Evolutionary conservation across 768 basidiomycete species (phyloP).

Genomic region (Leccinum barrowsii): DNA sequence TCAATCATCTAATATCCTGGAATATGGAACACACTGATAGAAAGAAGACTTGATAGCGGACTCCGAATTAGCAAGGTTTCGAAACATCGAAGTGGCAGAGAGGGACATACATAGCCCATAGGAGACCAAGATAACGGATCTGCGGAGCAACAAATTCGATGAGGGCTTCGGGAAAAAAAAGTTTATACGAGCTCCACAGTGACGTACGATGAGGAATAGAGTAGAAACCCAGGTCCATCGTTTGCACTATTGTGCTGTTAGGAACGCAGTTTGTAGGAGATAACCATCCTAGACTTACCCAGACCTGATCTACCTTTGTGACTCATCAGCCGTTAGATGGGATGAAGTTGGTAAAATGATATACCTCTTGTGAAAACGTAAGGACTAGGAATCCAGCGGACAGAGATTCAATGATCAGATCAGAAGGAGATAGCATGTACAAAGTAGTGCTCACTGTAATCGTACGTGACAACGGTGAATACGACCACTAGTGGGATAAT

Average conservation of each 20-base stretch:
- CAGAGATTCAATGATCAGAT: not conserved
- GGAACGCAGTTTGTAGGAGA: no score
- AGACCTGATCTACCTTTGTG: constrained; percentile 4
- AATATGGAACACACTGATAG: not conserved
- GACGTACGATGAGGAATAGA: not conserved
- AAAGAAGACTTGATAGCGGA: not conserved
- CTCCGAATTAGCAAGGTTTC: not conserved
- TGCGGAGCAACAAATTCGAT: not conserved
- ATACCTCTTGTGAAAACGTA: constrained; percentile 13
- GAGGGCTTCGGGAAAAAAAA: not conserved
- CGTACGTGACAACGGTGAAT: constrained; percentile 8
- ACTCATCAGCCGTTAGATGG: not conserved
- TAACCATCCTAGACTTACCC: not conserved
- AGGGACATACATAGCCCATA: not conserved
- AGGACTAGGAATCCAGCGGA: constrained; percentile 1
- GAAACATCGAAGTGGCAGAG: not conserved
- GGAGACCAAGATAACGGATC: not conserved
- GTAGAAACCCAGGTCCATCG: not conserved
- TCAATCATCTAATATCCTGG: not conserved
- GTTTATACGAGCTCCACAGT: not conserved
- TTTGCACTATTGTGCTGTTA: not conserved
- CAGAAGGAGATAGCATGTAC: not conserved
- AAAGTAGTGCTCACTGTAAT: constrained; percentile 7
- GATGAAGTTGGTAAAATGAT: not conserved
- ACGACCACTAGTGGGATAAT: not conserved